Evolutionary conservation across 352 stramenopile genomes (phyloP).

Genomic region (Phytophthora ramorum): DNA sequence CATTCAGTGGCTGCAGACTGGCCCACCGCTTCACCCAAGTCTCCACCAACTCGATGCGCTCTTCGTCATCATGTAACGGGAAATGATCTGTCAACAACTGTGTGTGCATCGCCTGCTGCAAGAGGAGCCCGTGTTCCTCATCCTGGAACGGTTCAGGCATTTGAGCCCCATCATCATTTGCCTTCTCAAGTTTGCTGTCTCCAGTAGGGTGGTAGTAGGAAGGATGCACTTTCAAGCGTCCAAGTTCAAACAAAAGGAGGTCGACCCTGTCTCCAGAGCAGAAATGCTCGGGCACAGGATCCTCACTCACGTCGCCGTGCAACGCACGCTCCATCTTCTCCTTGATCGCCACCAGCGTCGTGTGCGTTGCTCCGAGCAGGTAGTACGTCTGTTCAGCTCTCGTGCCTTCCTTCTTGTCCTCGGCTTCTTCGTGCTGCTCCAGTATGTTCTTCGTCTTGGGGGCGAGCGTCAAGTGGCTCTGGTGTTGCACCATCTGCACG

Average conservation of each 20-base stretch:
- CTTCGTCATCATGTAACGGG: slow-evolving; percentile 75
- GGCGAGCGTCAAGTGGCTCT: slow-evolving; percentile 63
- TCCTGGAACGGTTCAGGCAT: slow-evolving; percentile 69
- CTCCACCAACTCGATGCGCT: slow-evolving; percentile 68
- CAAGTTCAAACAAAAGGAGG: slow-evolving; percentile 76
- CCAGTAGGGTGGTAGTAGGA: slow-evolving; percentile 17
- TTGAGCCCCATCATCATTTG: slow-evolving; percentile 5
- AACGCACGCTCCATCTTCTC: slow-evolving; percentile 59
- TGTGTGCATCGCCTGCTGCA: slow-evolving; percentile 75
- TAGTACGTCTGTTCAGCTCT: slow-evolving; percentile 48
- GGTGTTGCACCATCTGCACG: slow-evolving; percentile 62
- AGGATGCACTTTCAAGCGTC: slow-evolving; percentile 54
- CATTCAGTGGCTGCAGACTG: slow-evolving; percentile 60
- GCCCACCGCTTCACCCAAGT: slow-evolving; percentile 82
- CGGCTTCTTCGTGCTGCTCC: slow-evolving; percentile 32
- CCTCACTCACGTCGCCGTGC: slow-evolving; percentile 50
- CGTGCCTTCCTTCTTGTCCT: slow-evolving; percentile 24
- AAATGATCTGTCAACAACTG: slow-evolving; percentile 76
- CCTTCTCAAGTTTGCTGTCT: slow-evolving; percentile 5
- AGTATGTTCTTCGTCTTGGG: slow-evolving; percentile 55
- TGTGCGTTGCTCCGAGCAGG: slow-evolving; percentile 57
- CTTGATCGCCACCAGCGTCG: slow-evolving; percentile 67
- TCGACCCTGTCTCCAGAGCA: slow-evolving; percentile 80
- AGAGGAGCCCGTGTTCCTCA: slow-evolving; percentile 69
- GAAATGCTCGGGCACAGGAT: slow-evolving; percentile 55